Base-by-base conservation (phyloP, 495 filamentous ascomycete genomes). In the Staphylotrichum tortipilum region DNA sequence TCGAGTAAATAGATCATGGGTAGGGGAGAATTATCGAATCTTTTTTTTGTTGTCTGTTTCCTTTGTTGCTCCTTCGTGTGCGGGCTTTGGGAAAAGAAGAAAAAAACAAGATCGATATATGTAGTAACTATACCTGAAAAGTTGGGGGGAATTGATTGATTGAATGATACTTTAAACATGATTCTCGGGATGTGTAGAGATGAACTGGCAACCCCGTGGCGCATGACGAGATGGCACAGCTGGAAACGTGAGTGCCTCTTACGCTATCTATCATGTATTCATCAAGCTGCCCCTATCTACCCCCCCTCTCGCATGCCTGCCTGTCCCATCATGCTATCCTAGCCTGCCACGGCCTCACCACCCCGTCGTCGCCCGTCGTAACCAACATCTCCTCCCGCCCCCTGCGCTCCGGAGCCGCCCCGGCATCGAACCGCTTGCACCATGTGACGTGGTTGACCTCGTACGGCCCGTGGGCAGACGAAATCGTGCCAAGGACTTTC, bases 381-480 rank as follows among this genome's bases (percentile, higher is more conserved):
- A 91, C 71, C 42, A 94, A 65, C 55, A 90, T 78, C 65, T 92
- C 88, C 54, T 90, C 83, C 7, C 73, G 72, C 7, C 67, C 64
- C 45, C 57, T 69, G 40, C 61, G 64, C 35, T 72, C 70, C 3
- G n/a, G n/a, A n/a, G n/a, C n/a, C n/a, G 76, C 69, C 7, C 64
- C 74, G 3, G 64, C 49, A 52, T 83, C 81, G 55, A 71, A 82
- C 33, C 81, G 60, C 57, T 71, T 75, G 42, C 80, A 81, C 91
- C 92, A 97, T 7, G 78, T 78, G 26, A 89, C 79, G 63, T 94
- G 86, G 53, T 98, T 98, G 55, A 97, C 73, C 66, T 98, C 92
- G 62, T 88, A 95, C 5, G 92, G 85, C 0, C 84, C 89, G 64
- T 98, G 92, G 5, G 85, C 87, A 9, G 77, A 79, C 28, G 81